These are phyloP conservation scores for Diaporthe eres DNA, from an alignment of 2,329 filamentous ascomycete species.

Conservation along the genomic window DNA sequence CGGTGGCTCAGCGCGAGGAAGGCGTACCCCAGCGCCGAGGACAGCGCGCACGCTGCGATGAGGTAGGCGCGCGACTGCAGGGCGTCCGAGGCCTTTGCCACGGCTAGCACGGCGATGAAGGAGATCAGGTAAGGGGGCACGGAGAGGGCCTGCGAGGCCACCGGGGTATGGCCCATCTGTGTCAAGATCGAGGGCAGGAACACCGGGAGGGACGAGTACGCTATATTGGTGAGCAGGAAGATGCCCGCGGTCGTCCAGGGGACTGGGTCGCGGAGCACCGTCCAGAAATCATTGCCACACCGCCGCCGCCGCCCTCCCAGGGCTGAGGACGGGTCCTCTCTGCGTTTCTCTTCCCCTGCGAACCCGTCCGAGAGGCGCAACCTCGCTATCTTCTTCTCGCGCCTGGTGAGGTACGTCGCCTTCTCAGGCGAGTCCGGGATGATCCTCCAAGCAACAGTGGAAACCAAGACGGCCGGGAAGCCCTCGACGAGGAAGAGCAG, in stretches of 20 bases:
- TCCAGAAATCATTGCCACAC: conserved; percentile 47
- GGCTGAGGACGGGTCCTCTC: conserved; percentile 43
- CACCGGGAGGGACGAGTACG: conserved; percentile 88
- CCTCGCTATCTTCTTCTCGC: conserved; percentile 78
- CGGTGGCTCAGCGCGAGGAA: conserved; percentile 72
- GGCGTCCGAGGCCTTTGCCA: conserved; percentile 80
- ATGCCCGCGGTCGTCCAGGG: conserved; percentile 84
- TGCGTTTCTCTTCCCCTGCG: conserved; percentile 38
- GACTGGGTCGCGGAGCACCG: conserved; percentile 75
- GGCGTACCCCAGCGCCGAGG: conserved; percentile 72
- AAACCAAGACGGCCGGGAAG: conserved; percentile 84
- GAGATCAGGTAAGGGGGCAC: conserved; percentile 86
- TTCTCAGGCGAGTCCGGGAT: conserved; percentile 82
- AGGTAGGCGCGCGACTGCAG: conserved; percentile 73
- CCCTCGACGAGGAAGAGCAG: conserved; percentile 87
- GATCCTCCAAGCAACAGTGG: conserved; percentile 79
- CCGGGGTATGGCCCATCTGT: conserved; percentile 79
- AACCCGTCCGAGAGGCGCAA: conserved; percentile 66
- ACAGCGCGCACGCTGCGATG: conserved; percentile 77
- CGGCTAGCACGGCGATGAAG: conserved; percentile 79
- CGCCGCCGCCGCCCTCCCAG: background rate
- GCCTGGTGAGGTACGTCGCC: conserved; percentile 73
- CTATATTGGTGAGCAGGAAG: conserved; percentile 90
- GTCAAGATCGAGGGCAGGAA: conserved; percentile 87
- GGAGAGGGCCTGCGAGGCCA: conserved; percentile 81